These are phyloP conservation scores for Xylaria hypoxylon DNA, from an alignment of 2,329 filamentous ascomycete species.

Conservation along the genomic window DNA sequence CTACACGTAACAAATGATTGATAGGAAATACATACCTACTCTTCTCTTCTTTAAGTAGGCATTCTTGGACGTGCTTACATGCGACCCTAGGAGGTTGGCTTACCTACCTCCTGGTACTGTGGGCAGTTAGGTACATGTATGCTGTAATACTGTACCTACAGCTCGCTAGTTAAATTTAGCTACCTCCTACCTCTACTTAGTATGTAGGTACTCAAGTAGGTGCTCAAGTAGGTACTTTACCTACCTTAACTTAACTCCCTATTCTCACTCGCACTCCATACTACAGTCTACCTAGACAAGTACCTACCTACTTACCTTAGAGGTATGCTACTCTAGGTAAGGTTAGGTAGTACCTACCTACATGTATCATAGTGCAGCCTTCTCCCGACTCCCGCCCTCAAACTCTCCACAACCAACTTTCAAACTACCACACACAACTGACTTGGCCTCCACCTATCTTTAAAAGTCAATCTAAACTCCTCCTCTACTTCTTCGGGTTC, in stretches of 20 bases:
- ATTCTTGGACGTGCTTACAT: no score
- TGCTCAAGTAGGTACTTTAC: background rate
- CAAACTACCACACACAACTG: constrained; percentile 34
- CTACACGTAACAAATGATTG: no score
- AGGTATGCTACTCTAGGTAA: no score
- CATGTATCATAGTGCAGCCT: constrained; percentile 11
- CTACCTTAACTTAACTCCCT: background rate
- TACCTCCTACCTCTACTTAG: background rate
- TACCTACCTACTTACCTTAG: no score
- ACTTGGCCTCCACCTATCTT: constrained; percentile 37
- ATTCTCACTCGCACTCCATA: no score
- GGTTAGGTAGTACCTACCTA: no score
- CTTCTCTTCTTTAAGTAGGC: no score
- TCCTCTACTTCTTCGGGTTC: constrained; percentile 23
- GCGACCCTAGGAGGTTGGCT: no score
- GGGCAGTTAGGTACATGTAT: background rate
- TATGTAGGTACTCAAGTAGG: no score
- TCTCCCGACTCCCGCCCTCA: constrained; percentile 23
- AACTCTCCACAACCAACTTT: constrained; percentile 33
- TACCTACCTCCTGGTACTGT: no score
- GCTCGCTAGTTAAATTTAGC: constrained; percentile 30
- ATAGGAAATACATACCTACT: no score
- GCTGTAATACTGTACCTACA: constrained; percentile 20
- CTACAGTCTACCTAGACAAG: no score
- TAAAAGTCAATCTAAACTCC: constrained; percentile 31